Evolutionary conservation across 768 basidiomycete species (phyloP), one percentile per base, ranked within the genome.

Genomic region (Rhizopogon vulgaris): DNA sequence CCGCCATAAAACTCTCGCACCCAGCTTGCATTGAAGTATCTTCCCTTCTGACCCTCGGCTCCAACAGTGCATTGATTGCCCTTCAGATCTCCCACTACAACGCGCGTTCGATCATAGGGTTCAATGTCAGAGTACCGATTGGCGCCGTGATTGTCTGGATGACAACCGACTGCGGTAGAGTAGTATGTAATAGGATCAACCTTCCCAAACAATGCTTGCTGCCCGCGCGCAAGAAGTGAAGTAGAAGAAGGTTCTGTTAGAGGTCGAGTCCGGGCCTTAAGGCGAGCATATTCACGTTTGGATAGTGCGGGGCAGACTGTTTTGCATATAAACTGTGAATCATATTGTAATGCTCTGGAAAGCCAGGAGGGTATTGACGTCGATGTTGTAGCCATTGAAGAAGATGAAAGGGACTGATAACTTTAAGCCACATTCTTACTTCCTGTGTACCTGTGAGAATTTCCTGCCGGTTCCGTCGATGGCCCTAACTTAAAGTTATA

Each of bases 11-110:
- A 69, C 62, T 94, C 92, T 41, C 77, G 72, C n/a, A 93, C 83
- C 86, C 90, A 93, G 60, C 79, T 90, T 12, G 86, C 92, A 60
- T 94, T 93, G 34, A 94, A 63, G 65, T 94, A 94, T 43, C 78
- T 69, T 11, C 77, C 77, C 0, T 61, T 43, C 9, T 54, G 50
- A 17, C 40, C 37, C 15, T 48, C 58, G 36, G 61, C 56, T 10
- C 60, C 57, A 22, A 46, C 17, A 0, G 18, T 46, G 14, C 45
- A 46, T 18, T 24, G 45, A 34, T 18, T 24, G 18, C 34, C 22
- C 22, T 46, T 24, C 32, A 46, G 32, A 34, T 46, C 45, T 11
- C 71, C 70, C 14, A 83, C 73, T n/a, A 79, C 62, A 28, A 91
- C 82, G 14, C 88, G 78, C 0, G 87, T 92, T 45, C 87, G 78